These are phyloP conservation scores for Acanthamoeba healyi DNA, from an alignment of 208 protist species.

Conservation along the genomic window DNA sequence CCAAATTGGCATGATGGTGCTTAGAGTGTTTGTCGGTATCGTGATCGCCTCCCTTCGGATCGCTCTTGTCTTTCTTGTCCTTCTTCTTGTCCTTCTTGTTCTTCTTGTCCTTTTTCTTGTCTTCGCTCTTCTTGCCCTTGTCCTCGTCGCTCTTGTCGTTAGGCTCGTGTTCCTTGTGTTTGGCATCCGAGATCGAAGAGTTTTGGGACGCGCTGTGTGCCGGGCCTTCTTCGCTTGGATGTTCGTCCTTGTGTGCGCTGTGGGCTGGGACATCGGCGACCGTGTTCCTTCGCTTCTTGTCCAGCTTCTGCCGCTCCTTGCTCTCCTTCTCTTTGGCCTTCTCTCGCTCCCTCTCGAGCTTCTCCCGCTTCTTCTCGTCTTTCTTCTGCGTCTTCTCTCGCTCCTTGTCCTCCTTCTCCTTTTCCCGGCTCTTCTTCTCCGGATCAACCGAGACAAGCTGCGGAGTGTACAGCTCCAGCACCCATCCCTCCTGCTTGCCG, in stretches of 20 bases:
- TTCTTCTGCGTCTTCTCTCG: background rate
- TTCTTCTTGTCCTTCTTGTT: too few species aligned
- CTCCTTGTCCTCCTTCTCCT: slow-evolving; percentile 12
- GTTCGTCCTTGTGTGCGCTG: background rate
- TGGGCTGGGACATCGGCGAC: background rate
- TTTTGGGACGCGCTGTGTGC: too few species aligned
- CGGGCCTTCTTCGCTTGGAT: too few species aligned
- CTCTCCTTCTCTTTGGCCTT: slow-evolving; percentile 20
- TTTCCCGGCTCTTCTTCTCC: background rate
- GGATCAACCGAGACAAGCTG: background rate
- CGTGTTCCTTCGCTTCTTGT: background rate
- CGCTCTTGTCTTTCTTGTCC: too few species aligned
- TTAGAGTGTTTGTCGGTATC: too few species aligned
- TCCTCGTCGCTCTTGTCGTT: background rate
- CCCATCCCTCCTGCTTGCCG: slow-evolving; percentile 52
- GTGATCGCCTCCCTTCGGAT: too few species aligned
- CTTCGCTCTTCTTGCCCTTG: background rate
- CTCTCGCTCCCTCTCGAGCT: background rate
- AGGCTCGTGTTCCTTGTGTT: too few species aligned
- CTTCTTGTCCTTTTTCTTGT: background rate
- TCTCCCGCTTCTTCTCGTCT: slow-evolving; percentile 9
- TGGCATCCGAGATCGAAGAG: too few species aligned
- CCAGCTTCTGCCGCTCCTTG: background rate
- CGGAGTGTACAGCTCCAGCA: slow-evolving; percentile 21
- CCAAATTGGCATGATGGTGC: too few species aligned